A percentile compares a stretch with the other conserved stretches of the same genome.
Conservation (phyloP, 768 basidiomycete genomes). For the Leccinum pellstonianum region DNA sequence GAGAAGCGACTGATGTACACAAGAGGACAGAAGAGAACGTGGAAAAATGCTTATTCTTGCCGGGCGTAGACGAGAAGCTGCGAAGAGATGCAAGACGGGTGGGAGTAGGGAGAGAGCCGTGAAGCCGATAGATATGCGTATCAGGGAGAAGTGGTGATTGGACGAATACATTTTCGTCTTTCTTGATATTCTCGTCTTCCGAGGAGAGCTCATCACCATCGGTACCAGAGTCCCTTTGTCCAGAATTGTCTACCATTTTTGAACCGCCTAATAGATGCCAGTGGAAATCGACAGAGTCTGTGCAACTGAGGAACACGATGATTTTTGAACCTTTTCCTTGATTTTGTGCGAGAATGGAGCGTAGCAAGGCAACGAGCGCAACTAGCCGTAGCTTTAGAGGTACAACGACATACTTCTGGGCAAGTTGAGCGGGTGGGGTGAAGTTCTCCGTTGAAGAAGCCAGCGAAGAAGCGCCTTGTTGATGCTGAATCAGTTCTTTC, state of each 20-base stretch:
- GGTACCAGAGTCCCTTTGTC: conserved; percentile 23
- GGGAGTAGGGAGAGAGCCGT: conserved; percentile 85
- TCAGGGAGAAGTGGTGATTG: conserved; percentile 78
- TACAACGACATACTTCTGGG: conserved; percentile 86
- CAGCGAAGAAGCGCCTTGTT: conserved; percentile 14
- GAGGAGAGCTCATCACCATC: conserved; percentile 26
- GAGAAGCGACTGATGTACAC: conserved; percentile 97
- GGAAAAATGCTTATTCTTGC: conserved; percentile 30
- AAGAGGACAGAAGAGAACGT: conserved; percentile 70
- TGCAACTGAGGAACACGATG: conserved; percentile 95
- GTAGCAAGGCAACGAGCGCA: conserved; percentile 80
- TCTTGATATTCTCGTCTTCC: conserved; percentile 27
- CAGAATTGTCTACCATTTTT: conserved; percentile 51
- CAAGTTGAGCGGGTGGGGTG: conserved; percentile 90
- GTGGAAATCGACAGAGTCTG: conserved; percentile 97
- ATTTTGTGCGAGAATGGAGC: conserved; percentile 70
- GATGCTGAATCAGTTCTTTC: conserved; percentile 14
- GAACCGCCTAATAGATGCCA: conserved; percentile 81
- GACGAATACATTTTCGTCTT: conserved; percentile 47
- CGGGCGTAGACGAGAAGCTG: conserved; percentile 60
- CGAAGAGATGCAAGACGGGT: conserved; percentile 81
- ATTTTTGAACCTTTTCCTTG: conserved; percentile 62
- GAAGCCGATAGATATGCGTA: conserved; percentile 81
- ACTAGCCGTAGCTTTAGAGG: conserved; percentile 96
- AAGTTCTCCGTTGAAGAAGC: conserved; percentile 54